Conservation (phyloP, 305 asterid genomes). For the Solanum hybrid region DNA sequence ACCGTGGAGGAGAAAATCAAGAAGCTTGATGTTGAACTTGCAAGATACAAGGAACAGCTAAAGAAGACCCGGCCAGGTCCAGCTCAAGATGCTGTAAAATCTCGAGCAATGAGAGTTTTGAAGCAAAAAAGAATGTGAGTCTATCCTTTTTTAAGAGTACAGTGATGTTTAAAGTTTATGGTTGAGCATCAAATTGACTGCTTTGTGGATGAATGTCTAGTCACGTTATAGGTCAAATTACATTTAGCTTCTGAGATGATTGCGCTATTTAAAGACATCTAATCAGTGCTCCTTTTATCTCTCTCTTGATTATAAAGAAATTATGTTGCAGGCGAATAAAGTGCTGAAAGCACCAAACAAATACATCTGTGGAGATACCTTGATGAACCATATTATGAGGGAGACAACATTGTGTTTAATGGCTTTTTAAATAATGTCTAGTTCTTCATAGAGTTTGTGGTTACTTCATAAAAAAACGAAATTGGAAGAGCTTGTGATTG, state of each 20-base stretch:
- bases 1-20: constrained; percentile 77
- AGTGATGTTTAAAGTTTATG: background rate
- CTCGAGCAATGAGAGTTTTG: constrained; percentile 96
- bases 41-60: constrained; percentile 73
- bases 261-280: background rate
- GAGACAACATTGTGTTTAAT: background rate
- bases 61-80: constrained; percentile 97
- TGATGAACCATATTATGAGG: background rate
- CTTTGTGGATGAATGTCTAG: background rate
- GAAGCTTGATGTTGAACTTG: constrained; percentile 73
- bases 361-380: background rate
- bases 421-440: background rate
- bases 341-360: background rate
- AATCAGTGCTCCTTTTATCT: background rate
- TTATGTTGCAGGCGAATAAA: background rate
- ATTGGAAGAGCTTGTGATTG: background rate
- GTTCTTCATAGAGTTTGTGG: background rate
- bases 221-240: background rate
- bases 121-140: constrained; percentile 88
- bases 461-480: background rate
- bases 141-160: background rate
- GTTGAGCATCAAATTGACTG: background rate
- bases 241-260: background rate
- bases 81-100: constrained; percentile 92
- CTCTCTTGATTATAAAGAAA: background rate